A percentile compares a stretch with the other conserved stretches of the same genome.
These are phyloP conservation scores for Malassezia japonica DNA, from an alignment of 1,284 basidiomycete species.

Conservation along the genomic window DNA sequence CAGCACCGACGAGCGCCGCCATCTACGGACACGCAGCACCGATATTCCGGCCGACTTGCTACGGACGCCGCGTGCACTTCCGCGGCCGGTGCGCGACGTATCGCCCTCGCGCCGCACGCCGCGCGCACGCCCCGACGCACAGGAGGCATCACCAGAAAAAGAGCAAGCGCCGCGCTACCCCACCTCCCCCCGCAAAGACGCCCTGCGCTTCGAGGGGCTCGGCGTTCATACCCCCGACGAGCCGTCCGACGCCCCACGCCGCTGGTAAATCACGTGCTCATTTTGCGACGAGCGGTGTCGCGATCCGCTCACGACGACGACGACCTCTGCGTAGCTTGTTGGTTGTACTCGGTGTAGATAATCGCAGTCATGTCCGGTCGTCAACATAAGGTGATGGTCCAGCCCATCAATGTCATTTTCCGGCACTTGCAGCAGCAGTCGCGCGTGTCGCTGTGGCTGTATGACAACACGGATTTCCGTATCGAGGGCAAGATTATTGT, in stretches of 20 bases:
- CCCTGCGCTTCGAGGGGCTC: background rate
- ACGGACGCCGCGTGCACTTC: slow-evolving; percentile 6
- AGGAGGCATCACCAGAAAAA: too few relatives aligned
- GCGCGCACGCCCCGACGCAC: background rate
- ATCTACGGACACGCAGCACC: slow-evolving; percentile 2
- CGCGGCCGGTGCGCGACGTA: background rate
- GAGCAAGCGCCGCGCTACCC: background rate
- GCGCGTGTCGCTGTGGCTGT: slow-evolving; percentile 88
- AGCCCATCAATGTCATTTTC: slow-evolving; percentile 79
- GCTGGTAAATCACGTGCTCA: background rate
- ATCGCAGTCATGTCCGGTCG: slow-evolving; percentile 13
- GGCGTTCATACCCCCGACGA: slow-evolving; percentile 1
- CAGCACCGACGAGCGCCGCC: slow-evolving; percentile 2
- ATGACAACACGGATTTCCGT: slow-evolving; percentile 92
- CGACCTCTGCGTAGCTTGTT: background rate
- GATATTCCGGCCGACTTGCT: background rate
- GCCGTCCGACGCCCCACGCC: background rate
- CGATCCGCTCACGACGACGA: slow-evolving; percentile 1
- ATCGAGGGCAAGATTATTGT: slow-evolving; percentile 85
- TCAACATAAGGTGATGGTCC: slow-evolving; percentile 30
- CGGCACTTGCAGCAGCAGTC: slow-evolving; percentile 89
- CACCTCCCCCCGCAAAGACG: background rate
- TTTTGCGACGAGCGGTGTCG: too few relatives aligned
- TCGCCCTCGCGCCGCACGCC: background rate
- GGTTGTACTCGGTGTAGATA: background rate